Conservation (phyloP, 371 early-diverging fungal genomes). For the Mucor piriformis region DNA sequence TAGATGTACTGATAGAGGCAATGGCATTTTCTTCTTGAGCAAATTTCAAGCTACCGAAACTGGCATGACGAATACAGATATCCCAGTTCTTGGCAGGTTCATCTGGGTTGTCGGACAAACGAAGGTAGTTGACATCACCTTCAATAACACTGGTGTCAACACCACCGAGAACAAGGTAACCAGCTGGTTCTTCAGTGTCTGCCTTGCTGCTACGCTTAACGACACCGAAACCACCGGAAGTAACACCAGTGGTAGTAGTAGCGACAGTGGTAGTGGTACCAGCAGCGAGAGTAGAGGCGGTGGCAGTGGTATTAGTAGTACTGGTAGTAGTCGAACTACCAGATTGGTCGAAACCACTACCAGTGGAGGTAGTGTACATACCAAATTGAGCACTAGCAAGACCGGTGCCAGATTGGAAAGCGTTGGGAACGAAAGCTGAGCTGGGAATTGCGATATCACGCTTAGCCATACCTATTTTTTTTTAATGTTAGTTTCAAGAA, state of each 20-base stretch:
- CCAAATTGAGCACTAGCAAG: slow-evolving; percentile 45
- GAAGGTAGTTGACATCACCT: slow-evolving; percentile 39
- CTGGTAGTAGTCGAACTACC: slow-evolving; percentile 6
- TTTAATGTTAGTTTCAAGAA: neutral
- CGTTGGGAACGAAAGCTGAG: slow-evolving; percentile 46
- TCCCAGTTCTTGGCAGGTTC: slow-evolving; percentile 44
- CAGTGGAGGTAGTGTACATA: slow-evolving; percentile 35
- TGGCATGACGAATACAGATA: slow-evolving; percentile 42
- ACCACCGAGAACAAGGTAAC: slow-evolving; percentile 48
- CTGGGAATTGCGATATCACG: slow-evolving; percentile 26
- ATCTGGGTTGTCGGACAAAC: slow-evolving; percentile 29
- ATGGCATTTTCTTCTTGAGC: slow-evolving; percentile 39
- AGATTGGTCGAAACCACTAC: slow-evolving; percentile 29
- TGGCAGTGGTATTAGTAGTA: neutral
- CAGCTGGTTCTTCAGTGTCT: slow-evolving; percentile 32
- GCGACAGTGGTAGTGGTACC: slow-evolving; percentile 4
- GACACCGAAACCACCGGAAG: slow-evolving; percentile 39
- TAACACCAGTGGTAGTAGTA: slow-evolving; percentile 12
- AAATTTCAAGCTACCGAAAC: slow-evolving; percentile 33
- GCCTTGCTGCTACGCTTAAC: slow-evolving; percentile 20
- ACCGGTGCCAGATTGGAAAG: slow-evolving; percentile 42
- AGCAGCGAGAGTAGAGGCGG: neutral
- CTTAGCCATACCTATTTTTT: slow-evolving; percentile 26
- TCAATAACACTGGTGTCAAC: slow-evolving; percentile 40
- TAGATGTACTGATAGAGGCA: slow-evolving; percentile 44